These are phyloP conservation scores for Mrakia hoshinonis DNA, from an alignment of 768 basidiomycete genomes.

Conservation along the genomic window DNA sequence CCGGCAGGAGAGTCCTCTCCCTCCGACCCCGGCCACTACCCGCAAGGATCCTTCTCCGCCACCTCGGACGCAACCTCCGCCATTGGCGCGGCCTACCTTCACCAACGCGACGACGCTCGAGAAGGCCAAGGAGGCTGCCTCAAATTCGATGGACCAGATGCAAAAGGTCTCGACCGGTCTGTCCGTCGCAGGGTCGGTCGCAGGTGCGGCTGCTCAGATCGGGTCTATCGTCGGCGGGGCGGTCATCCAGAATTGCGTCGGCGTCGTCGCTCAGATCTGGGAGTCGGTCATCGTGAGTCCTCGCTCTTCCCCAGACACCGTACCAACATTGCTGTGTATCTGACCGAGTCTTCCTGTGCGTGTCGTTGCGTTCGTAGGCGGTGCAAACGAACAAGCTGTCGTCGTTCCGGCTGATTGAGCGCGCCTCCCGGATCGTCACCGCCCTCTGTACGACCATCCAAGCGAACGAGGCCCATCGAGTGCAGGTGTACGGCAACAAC, in stretches of 20 bases:
- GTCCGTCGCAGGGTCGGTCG: background rate
- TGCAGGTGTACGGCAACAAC: constrained; percentile 28
- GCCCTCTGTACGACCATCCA: constrained; percentile 33
- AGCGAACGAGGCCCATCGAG: constrained; percentile 30
- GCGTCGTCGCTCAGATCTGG: constrained; percentile 3
- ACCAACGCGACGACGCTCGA: background rate
- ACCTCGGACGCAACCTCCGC: too few species aligned
- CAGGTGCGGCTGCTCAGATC: background rate
- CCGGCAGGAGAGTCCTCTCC: too few species aligned
- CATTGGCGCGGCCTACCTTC: background rate
- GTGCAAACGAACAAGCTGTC: constrained; percentile 17
- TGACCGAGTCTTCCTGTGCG: background rate
- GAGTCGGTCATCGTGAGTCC: background rate
- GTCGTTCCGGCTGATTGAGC: constrained; percentile 30
- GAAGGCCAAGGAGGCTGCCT: background rate
- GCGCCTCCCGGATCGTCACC: constrained; percentile 32
- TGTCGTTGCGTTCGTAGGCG: background rate
- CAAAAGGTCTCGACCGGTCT: background rate
- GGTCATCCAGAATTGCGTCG: background rate
- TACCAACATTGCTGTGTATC: too few species aligned
- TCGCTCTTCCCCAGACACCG: too few species aligned
- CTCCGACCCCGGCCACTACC: too few species aligned
- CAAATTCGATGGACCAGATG: background rate
- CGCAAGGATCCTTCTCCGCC: too few species aligned
- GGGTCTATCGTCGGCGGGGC: background rate